Evolutionary conservation across 768 basidiomycete species (phyloP).

Genomic region (Mrakia blollopis): DNA sequence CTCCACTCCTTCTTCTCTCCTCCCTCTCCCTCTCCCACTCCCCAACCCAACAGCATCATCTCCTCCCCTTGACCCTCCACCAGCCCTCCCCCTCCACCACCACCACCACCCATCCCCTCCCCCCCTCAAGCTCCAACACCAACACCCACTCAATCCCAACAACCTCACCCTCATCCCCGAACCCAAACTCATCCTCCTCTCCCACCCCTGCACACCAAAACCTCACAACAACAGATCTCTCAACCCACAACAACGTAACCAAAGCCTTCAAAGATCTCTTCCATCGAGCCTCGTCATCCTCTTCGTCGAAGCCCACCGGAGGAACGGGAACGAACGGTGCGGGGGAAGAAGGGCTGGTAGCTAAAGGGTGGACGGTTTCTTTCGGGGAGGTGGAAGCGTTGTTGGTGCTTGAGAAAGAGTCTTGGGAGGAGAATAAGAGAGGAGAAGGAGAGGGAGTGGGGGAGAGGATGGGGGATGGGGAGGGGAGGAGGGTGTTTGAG

Average conservation of each 20-base stretch:
- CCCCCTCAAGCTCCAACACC: not conserved
- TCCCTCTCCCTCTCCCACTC: not conserved
- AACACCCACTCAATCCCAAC: too few species aligned
- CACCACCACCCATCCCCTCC: not conserved
- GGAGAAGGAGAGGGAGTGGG: not conserved
- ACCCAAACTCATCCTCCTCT: too few species aligned
- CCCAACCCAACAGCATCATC: not conserved
- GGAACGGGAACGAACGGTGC: not conserved
- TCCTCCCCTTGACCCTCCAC: not conserved
- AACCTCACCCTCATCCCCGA: too few species aligned
- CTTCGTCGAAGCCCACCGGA: not conserved
- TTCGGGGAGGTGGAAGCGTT: not conserved
- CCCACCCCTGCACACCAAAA: too few species aligned
- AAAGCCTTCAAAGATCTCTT: slow-evolving; percentile 10
- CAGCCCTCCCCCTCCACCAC: not conserved
- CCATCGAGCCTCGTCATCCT: not conserved
- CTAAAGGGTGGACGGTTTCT: not conserved
- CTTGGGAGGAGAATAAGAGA: not conserved
- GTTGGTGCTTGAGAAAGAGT: too few species aligned
- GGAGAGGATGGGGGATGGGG: not conserved
- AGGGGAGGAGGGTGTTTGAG: not conserved
- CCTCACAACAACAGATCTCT: not conserved
- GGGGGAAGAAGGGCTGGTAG: not conserved
- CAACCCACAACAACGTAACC: not conserved
- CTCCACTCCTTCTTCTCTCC: not conserved